Evolutionary conservation across 2,329 filamentous ascomycete species (phyloP).

Genomic region (Aspergillus novofumigatus): DNA sequence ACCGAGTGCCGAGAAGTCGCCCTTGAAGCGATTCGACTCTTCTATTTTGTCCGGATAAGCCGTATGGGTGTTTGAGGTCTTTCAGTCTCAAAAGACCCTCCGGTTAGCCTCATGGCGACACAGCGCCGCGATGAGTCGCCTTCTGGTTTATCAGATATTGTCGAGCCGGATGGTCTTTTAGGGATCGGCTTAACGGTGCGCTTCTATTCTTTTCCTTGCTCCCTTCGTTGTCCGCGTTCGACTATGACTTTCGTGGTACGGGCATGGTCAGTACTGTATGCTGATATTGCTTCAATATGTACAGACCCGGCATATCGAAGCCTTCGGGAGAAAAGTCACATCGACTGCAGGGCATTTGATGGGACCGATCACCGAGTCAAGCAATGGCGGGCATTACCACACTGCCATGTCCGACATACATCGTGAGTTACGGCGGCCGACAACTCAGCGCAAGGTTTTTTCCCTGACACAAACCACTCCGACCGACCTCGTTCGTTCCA

Average conservation of each 20-base stretch:
- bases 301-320: conserved; percentile 82
- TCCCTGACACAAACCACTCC: conserved; percentile 86
- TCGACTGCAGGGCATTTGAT: conserved; percentile 91
- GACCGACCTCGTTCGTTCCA: conserved; percentile 88
- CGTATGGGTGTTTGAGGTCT: conserved; percentile 26
- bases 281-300: conserved; percentile 10
- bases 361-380: conserved; percentile 55
- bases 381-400: conserved; percentile 66
- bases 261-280: background rate
- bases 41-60: conserved; percentile 12
- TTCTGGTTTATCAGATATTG: conserved; percentile 38
- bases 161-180: conserved; percentile 43
- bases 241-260: background rate
- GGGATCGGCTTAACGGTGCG: conserved; percentile 47
- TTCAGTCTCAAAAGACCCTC: conserved; percentile 12
- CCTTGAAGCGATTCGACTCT: conserved; percentile 7
- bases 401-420: conserved; percentile 84
- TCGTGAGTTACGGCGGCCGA: conserved; percentile 78
- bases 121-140: conserved; percentile 45
- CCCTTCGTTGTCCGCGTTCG: conserved; percentile 2
- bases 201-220: conserved; percentile 10
- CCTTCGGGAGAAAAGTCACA: conserved; percentile 90
- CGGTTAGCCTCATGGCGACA: conserved; percentile 39
- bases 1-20: conserved; percentile 3
- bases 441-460: conserved; percentile 84